Conservation (phyloP, 768 basidiomycete species). For the button mushroom (Agaricus bisporus) region DNA sequence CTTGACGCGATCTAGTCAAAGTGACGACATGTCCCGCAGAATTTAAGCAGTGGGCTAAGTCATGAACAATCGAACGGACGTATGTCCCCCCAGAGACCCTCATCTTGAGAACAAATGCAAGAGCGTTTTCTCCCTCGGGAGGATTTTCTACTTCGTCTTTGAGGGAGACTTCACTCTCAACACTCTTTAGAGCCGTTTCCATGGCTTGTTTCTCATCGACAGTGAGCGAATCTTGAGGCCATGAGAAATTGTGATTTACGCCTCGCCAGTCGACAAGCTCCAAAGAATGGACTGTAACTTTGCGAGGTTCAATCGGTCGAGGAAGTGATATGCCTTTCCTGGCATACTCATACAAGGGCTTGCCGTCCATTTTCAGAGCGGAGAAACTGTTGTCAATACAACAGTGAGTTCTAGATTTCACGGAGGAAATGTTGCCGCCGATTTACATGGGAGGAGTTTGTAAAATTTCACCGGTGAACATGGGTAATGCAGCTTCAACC, state of each 20-base stretch:
- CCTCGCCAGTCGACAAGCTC: slow-evolving; percentile 78
- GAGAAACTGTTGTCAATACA: slow-evolving; percentile 64
- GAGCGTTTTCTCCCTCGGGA: slow-evolving; percentile 39
- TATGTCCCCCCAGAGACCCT: slow-evolving; percentile 95
- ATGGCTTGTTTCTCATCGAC: slow-evolving; percentile 66
- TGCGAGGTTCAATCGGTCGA: slow-evolving; percentile 85
- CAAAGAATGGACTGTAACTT: slow-evolving; percentile 76
- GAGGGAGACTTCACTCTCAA: slow-evolving; percentile 33
- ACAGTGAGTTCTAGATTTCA: slow-evolving; percentile 3
- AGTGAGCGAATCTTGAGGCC: slow-evolving; percentile 68
- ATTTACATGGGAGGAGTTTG: slow-evolving; percentile 90
- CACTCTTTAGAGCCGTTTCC: slow-evolving; percentile 52
- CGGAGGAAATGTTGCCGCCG: slow-evolving; percentile 13
- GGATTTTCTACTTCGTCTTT: slow-evolving; percentile 32
- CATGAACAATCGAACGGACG: slow-evolving; percentile 92
- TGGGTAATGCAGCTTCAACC: slow-evolving; percentile 60
- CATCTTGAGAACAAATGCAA: slow-evolving; percentile 86
- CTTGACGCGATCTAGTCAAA: slow-evolving; percentile 84
- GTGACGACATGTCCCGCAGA: slow-evolving; percentile 93
- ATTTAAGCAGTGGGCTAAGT: slow-evolving; percentile 77
- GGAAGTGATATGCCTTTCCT: slow-evolving; percentile 87
- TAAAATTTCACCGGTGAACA: slow-evolving; percentile 81
- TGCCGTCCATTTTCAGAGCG: slow-evolving; percentile 97
- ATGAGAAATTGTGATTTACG: slow-evolving; percentile 64
- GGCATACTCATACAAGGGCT: slow-evolving; percentile 92